Base-by-base conservation (phyloP, 2,329 filamentous ascomycete species). In the Neopestalotiopsis sp. region DNA sequence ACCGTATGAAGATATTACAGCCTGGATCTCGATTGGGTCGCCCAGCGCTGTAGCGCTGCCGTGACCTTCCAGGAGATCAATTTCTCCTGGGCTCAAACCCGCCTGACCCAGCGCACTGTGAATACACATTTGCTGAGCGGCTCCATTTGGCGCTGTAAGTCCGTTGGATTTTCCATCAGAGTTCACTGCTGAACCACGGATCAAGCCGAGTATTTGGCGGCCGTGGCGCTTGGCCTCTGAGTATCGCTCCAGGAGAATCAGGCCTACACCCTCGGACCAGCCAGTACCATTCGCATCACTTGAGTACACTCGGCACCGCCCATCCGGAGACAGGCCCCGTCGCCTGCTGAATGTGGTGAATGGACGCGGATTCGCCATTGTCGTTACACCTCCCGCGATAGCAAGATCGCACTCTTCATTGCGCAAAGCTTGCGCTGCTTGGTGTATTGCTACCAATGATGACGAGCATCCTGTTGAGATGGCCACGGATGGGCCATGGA, bases 161-260 rank as follows among this genome's bases (percentile, higher is more conserved):
- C 70, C 68, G 14, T 70, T 69, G 5, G 74, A 73, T 0, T 66
- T 76, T 5, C 84, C 84, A 69, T 85, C 82, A 17, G 74, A 73
- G 69, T 81, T 81, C 17, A 77, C 68, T 2, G 72, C 76, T 0
- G 76, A 77, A 5, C 72, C 78, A 4, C 77, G 75, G 32, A 82
- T 75, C 5, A 80, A 70, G 20, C 71, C 76, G n/a, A 74, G 74
- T 30, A 80, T 75, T 0, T 72, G 74, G 71, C 86, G 81, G 12
- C 80, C 79, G 58, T 82, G 82, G 17, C 74, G 73, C 12, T 84
- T 67, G 1, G 84, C 84, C 64, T 82, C 79, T 2, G 76, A 74
- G 0, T 85, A 72, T 0, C 76, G 77, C 73, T 86, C 85, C 1
- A 87, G 70, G 2, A 84, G 62, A 9, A 86, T 66, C 13, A 79